Evolutionary conservation across 2,329 filamentous ascomycete species (phyloP).

Genomic region (Lojkania enalia): DNA sequence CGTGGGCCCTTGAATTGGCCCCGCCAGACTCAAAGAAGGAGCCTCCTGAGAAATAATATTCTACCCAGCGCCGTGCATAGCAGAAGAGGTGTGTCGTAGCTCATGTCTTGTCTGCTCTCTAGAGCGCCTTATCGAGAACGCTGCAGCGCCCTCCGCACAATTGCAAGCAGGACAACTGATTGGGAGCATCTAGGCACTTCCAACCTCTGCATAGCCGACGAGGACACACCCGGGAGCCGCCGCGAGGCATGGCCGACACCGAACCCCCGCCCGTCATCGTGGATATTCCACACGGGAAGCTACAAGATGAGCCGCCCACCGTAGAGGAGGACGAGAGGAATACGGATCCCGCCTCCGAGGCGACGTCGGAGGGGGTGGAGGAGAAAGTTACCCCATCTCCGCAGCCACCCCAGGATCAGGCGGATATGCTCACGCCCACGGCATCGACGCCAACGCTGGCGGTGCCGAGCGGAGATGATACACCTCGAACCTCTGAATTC

Average conservation of each 20-base stretch:
- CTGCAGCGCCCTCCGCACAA: background rate
- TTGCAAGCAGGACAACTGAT: background rate
- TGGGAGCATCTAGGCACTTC: background rate
- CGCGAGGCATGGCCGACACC: conserved; percentile 38
- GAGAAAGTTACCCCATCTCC: conserved; percentile 18
- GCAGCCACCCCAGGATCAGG: conserved; percentile 18
- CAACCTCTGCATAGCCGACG: too few species aligned
- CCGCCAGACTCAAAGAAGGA: background rate
- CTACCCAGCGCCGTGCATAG: background rate
- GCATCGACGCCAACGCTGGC: conserved; percentile 28
- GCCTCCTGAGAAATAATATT: background rate
- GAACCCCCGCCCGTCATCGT: conserved; percentile 19
- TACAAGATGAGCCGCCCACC: conserved; percentile 14
- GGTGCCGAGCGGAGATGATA: conserved; percentile 28
- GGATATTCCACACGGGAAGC: conserved; percentile 14
- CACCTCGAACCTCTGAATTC: conserved; percentile 39
- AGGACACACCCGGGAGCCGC: background rate
- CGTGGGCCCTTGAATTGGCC: background rate
- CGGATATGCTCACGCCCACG: conserved; percentile 24
- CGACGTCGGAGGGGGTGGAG: conserved; percentile 20
- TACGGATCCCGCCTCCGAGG: conserved; percentile 24
- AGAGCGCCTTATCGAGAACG: too few species aligned
- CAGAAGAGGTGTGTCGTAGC: background rate
- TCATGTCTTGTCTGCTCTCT: too few species aligned
- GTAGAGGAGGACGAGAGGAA: conserved; percentile 21